Conservation (phyloP, 2,329 filamentous ascomycete species). For the Botrytis pseudocinerea region DNA sequence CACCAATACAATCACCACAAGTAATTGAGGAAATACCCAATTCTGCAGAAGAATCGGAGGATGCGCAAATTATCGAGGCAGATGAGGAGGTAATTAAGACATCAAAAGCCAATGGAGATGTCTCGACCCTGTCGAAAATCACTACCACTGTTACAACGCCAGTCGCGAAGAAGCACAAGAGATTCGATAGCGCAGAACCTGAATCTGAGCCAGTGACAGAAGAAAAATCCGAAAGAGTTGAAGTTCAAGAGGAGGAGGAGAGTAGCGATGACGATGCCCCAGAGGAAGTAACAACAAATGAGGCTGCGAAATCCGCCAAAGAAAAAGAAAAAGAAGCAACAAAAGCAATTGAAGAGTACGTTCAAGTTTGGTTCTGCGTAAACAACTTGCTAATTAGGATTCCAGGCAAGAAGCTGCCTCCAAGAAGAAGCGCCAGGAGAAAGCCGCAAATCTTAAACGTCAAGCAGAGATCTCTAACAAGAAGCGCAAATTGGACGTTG, state of each 20-base stretch:
- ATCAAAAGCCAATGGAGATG: neutral
- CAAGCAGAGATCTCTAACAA: slow-evolving; percentile 34
- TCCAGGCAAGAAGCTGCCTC: slow-evolving; percentile 33
- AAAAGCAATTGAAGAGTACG: slow-evolving; percentile 38
- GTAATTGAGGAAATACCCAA: slow-evolving; percentile 35
- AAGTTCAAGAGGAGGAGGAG: slow-evolving; percentile 23
- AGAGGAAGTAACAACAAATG: slow-evolving; percentile 36
- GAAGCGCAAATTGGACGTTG: slow-evolving; percentile 32
- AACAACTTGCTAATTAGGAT: slow-evolving; percentile 20
- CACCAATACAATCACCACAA: slow-evolving; percentile 22
- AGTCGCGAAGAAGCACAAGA: slow-evolving; percentile 29
- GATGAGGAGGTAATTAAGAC: neutral
- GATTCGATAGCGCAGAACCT: slow-evolving; percentile 35
- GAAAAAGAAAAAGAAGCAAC: slow-evolving; percentile 32
- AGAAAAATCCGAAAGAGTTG: neutral
- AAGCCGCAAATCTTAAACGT: slow-evolving; percentile 33
- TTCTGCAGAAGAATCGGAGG: slow-evolving; percentile 15
- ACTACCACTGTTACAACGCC: slow-evolving; percentile 5
- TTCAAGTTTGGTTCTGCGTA: neutral
- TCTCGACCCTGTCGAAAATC: neutral
- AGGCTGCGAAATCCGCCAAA: slow-evolving; percentile 31
- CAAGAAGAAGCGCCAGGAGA: slow-evolving; percentile 39
- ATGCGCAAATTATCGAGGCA: neutral
- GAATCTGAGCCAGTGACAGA: slow-evolving; percentile 28
- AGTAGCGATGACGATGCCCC: slow-evolving; percentile 40